These are phyloP conservation scores for Adansonia grandidieri DNA, from an alignment of 441 rosid species.

Conservation along the genomic window DNA sequence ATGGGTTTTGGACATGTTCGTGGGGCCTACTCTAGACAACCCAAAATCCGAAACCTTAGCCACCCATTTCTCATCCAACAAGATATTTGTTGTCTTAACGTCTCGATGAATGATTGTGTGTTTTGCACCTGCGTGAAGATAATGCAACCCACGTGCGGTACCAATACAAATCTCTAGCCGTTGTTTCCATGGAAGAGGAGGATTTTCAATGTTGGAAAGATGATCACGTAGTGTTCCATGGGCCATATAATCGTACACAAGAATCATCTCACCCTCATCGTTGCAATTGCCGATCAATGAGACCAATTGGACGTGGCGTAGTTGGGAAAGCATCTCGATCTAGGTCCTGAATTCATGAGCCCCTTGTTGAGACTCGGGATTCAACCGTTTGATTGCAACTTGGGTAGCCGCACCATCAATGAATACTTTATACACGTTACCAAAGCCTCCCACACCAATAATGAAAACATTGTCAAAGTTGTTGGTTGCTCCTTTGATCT, in stretches of 20 bases:
- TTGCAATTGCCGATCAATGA: constrained; percentile 64
- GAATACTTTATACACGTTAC: constrained; percentile 56
- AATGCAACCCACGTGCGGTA: constrained; percentile 54
- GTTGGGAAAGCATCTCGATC: constrained; percentile 63
- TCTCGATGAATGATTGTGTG: constrained; percentile 61
- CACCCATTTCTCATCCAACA: constrained; percentile 56
- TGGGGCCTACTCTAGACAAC: constrained; percentile 50
- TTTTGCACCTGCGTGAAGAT: constrained; percentile 56
- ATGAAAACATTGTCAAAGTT: constrained; percentile 44
- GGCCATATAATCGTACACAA: constrained; percentile 64
- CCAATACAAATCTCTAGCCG: constrained; percentile 67
- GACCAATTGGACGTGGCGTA: constrained; percentile 56
- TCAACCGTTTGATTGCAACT: constrained; percentile 61
- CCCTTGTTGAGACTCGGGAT: constrained; percentile 45
- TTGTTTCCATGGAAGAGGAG: constrained; percentile 60
- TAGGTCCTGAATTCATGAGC: constrained; percentile 56
- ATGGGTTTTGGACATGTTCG: constrained; percentile 43
- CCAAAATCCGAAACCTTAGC: constrained; percentile 77
- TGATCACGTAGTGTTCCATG: constrained; percentile 56
- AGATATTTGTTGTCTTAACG: constrained; percentile 60
- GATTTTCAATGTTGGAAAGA: constrained; percentile 47
- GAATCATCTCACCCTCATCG: constrained; percentile 54
- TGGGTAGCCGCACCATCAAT: constrained; percentile 42
- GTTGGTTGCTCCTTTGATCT: constrained; percentile 59
- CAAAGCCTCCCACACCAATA: constrained; percentile 62